A percentile compares a stretch with the other conserved stretches of the same genome.
Evolutionary conservation across 2,329 filamentous ascomycete genomes (phyloP).

Genomic region (Aspergillus japonicus): DNA sequence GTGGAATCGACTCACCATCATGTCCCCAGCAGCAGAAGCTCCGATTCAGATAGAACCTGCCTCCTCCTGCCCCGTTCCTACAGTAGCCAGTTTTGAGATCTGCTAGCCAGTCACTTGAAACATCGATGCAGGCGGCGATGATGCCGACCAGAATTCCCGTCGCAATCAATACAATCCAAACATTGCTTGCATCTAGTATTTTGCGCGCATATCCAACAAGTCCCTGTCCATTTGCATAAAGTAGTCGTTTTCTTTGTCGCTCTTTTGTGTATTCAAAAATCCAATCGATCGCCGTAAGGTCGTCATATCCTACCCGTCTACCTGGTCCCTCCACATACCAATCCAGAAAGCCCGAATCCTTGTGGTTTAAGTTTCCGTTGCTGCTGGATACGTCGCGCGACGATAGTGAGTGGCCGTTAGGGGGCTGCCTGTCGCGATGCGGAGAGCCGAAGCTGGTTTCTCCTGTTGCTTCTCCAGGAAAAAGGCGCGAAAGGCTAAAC

Average conservation of each 20-base stretch:
- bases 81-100: constrained; percentile 92
- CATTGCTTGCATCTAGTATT: constrained; percentile 79
- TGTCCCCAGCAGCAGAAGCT: constrained; percentile 93
- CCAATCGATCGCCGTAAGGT: constrained; percentile 98
- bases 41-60: constrained; percentile 86
- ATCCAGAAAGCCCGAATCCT: constrained; percentile 55
- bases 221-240: constrained; percentile 68
- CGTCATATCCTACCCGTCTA: constrained; percentile 87
- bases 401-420: constrained; percentile 29
- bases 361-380: constrained; percentile 30
- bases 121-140: constrained; percentile 84
- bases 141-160: constrained; percentile 81
- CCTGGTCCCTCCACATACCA: constrained; percentile 92
- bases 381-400: constrained; percentile 22
- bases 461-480: constrained; percentile 30
- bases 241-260: constrained; percentile 76
- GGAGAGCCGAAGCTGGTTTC: constrained; percentile 23
- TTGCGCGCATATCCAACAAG: constrained; percentile 70
- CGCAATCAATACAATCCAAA: constrained; percentile 84
- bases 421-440: constrained; percentile 26
- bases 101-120: constrained; percentile 88
- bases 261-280: constrained; percentile 99
- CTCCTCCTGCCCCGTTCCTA: constrained; percentile 71
- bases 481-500: constrained; percentile 42
- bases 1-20: constrained; percentile 51